A percentile compares a stretch with the other conserved stretches of the same genome.
Evolutionary conservation across 73 alveolate species (phyloP).

Genomic region (Symbiodinium natans): DNA sequence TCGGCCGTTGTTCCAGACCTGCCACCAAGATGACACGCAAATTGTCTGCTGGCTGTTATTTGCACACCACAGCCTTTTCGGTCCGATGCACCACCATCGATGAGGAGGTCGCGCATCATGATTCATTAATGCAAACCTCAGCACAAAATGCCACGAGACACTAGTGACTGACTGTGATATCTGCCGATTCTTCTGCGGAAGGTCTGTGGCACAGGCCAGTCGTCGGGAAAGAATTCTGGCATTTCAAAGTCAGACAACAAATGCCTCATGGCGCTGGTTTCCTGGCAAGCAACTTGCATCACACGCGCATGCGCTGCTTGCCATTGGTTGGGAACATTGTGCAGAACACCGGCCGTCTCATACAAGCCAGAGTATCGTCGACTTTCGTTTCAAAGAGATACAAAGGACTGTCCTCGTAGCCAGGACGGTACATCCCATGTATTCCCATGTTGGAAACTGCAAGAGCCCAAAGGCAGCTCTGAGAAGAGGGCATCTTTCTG

Average conservation of each 20-base stretch:
- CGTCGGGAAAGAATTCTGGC: slow-evolving; percentile 95
- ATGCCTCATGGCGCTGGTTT: slow-evolving; percentile 91
- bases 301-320: neutral
- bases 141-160: neutral
- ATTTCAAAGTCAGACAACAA: slow-evolving; percentile 95
- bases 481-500: slow-evolving; percentile 63
- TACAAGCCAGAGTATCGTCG: slow-evolving; percentile 93
- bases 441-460: neutral
- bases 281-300: neutral
- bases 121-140: slow-evolving; percentile 63
- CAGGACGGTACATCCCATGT: neutral
- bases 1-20: slow-evolving; percentile 64
- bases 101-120: slow-evolving; percentile 91
- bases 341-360: neutral
- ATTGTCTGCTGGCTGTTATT: too few relatives aligned
- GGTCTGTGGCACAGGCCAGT: slow-evolving; percentile 55
- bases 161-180: neutral
- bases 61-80: neutral
- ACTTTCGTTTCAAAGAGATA: slow-evolving; percentile 96
- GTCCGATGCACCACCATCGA: slow-evolving; percentile 93
- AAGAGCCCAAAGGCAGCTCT: neutral
- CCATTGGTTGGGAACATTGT: too few relatives aligned
- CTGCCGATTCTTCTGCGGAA: neutral
- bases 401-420: slow-evolving; percentile 96
- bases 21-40: neutral